Base-by-base conservation (phyloP, 129 eudicot genomes). In the Artemisia argyi region DNA sequence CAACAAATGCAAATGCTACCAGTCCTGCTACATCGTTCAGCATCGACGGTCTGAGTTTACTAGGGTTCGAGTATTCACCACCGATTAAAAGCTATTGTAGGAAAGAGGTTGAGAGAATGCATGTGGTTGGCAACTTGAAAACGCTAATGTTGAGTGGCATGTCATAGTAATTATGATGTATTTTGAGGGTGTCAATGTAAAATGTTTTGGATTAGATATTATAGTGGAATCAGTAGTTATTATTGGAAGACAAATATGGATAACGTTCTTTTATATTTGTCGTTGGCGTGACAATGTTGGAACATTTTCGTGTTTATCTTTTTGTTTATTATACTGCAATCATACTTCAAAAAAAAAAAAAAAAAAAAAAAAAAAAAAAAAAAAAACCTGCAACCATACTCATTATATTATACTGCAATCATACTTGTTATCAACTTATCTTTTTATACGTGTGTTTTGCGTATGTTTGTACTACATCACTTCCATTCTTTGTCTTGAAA, bases 61-160 rank as follows among this genome's bases (percentile, higher is more conserved):
- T 58, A 46, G 81, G 83, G 76, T 78, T 78, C 26, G 86, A 78
- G 83, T 65, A 32, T 69, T 66, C 62, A n/a, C 61, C 82, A 73
- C 69, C 47, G 71, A 71, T n/a, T 5, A 18, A 44, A 32, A 62
- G 10, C 46, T 22, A 69, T 74, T 78, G 80, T 56, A 59, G 80
- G 68, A 74, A 65, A 44, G 78, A 82, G 61, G 66, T 64, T 47
- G 80, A 47, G 68, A 73, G 26, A 18, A 68, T 64, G 71, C 66
- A 69, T 74, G 81, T 64, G 42, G 81, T 64, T 0, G 55, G 86
- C 53, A 79, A 78, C 42, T 44, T 83, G 81, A 78, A 71, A 62
- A 72, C 68, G 68, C 24, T 78, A 39, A 65, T 78, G 75, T 66
- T 42, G 50, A 74, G 73, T 78, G 83, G 82, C 51, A 69, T 56